phyloP scores from a whole-genome alignment of 139 green algal species.

The Micractinium sp. region DNA sequence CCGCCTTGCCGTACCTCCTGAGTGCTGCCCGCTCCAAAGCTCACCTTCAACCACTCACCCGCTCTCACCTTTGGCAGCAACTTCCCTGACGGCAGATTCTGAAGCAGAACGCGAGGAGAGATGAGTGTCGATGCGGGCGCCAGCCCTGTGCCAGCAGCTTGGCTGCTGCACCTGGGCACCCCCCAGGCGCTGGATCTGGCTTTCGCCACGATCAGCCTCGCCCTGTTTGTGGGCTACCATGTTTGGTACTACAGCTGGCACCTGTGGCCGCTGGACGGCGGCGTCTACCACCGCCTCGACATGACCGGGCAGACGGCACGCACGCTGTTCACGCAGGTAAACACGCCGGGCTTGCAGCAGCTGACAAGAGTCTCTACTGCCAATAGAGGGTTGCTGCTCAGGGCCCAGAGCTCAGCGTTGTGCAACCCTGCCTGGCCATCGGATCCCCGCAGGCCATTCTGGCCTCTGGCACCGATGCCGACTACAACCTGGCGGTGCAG shows the following conservation, averaged over 20 bases:
- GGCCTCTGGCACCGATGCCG: neutral
- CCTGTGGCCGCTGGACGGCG: neutral
- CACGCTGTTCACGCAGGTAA: conserved; percentile 5
- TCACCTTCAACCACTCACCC: too few relatives aligned
- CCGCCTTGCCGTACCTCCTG: too few relatives aligned
- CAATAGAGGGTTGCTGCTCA: neutral
- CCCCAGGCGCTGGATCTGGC: conserved; percentile 15
- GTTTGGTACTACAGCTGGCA: conserved; percentile 33
- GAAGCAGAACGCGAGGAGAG: too few relatives aligned
- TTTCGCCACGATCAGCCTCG: neutral
- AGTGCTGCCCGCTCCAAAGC: too few relatives aligned
- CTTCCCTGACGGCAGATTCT: too few relatives aligned
- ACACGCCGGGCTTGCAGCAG: neutral
- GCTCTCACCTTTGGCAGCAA: too few relatives aligned
- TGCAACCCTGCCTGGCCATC: too few relatives aligned
- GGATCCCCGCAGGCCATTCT: neutral
- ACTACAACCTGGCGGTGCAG: conserved; percentile 34
- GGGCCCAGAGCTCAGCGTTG: too few relatives aligned
- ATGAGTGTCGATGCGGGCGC: too few relatives aligned
- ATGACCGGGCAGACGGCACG: conserved; percentile 18
- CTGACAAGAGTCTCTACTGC: neutral
- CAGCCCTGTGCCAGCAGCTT: too few relatives aligned
- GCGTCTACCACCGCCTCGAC: conserved; percentile 18
- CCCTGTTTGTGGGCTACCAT: conserved; percentile 11
- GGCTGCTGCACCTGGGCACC: neutral